These are phyloP conservation scores for Blastobotrys niveus DNA, from an alignment of 1,139 yeast species.

Conservation along the genomic window DNA sequence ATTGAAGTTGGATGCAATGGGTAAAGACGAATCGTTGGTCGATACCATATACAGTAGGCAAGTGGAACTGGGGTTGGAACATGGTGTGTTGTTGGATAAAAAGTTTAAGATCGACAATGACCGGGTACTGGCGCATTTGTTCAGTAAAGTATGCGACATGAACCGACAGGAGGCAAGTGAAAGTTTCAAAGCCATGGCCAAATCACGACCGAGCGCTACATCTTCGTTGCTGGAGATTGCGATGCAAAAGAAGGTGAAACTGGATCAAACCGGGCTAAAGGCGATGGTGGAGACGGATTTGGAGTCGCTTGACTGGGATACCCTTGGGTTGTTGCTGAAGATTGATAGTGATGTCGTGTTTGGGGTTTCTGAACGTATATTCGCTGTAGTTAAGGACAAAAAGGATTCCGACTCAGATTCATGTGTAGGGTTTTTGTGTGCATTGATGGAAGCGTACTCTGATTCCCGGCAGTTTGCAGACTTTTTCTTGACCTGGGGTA, in stretches of 20 bases:
- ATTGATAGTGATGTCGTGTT: slow-evolving; percentile 14
- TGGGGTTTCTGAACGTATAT: slow-evolving; percentile 9
- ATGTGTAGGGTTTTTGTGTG: slow-evolving; percentile 11
- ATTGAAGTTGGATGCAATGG: neutral
- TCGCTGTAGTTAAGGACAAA: slow-evolving; percentile 4
- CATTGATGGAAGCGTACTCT: slow-evolving; percentile 38
- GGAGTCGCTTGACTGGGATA: slow-evolving; percentile 10
- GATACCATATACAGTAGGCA: neutral
- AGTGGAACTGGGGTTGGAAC: neutral
- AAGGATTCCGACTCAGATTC: no score
- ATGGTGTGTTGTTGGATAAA: neutral
- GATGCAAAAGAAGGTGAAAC: slow-evolving; percentile 6
- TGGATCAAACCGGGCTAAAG: slow-evolving; percentile 6
- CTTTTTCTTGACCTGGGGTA: slow-evolving; percentile 48
- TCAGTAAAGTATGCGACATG: neutral
- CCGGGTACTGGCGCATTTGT: slow-evolving; percentile 1
- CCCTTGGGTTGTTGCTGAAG: slow-evolving; percentile 4
- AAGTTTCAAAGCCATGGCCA: slow-evolving; percentile 7
- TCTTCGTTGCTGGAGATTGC: slow-evolving; percentile 9
- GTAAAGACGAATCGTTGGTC: neutral
- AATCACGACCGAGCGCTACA: slow-evolving; percentile 5
- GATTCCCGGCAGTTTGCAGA: slow-evolving; percentile 48
- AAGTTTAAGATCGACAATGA: neutral
- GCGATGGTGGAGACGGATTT: slow-evolving; percentile 1
- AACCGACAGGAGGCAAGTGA: neutral